Conservation (phyloP, 2,329 filamentous ascomycete species). For the Ceratocystis eucalypticola region DNA sequence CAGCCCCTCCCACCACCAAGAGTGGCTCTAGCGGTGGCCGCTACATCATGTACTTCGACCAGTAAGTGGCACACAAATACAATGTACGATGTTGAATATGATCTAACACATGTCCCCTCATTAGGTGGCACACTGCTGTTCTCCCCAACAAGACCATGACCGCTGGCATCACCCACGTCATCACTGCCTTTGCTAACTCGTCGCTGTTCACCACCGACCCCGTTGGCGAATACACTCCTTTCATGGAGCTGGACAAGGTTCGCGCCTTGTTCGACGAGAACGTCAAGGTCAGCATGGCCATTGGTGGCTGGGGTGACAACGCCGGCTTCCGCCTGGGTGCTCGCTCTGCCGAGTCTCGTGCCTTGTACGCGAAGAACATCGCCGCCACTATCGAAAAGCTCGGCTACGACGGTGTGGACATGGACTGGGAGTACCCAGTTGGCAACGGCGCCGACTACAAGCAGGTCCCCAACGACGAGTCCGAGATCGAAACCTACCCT, state of each 20-base stretch:
- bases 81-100: too few relatives aligned
- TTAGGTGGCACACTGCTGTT: background rate
- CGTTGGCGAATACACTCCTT: conserved; percentile 36
- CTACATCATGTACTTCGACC: conserved; percentile 1
- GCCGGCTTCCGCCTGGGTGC: conserved; percentile 47
- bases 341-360: conserved; percentile 36
- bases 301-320: conserved; percentile 63
- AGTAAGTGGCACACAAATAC: background rate
- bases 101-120: background rate
- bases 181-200: conserved; percentile 46
- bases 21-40: background rate
- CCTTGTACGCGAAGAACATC: conserved; percentile 50
- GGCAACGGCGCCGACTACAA: conserved; percentile 62
- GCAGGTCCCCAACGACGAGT: conserved; percentile 44
- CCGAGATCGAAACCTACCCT: conserved; percentile 51
- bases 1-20: background rate
- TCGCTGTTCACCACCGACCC: conserved; percentile 34
- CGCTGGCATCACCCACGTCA: conserved; percentile 39
- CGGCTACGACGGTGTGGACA: conserved; percentile 50
- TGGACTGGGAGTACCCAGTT: conserved; percentile 53
- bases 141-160: background rate
- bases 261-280: conserved; percentile 32
- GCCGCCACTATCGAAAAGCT: conserved; percentile 46
- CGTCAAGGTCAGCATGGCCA: conserved; percentile 54
- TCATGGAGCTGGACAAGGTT: conserved; percentile 32